Conservation (phyloP, 2,329 filamentous ascomycete genomes). For the Alternaria brassicicola region DNA sequence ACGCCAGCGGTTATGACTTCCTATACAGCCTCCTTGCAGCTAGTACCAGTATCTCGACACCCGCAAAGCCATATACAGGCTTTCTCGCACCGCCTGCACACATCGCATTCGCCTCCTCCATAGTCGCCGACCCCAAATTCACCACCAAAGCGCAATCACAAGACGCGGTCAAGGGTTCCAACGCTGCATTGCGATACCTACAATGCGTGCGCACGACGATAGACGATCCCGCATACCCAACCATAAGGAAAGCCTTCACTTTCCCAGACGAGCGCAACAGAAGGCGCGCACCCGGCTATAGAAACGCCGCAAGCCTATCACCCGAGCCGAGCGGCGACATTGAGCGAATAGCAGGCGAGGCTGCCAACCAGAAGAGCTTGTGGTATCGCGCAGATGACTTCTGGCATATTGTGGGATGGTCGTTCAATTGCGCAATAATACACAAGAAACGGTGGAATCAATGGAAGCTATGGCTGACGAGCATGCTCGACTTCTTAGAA, state of each 20-base stretch:
- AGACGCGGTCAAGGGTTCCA: constrained; percentile 67
- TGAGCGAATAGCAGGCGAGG: constrained; percentile 51
- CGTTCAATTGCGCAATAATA: constrained; percentile 82
- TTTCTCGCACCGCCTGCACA: constrained; percentile 73
- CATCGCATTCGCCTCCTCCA: constrained; percentile 76
- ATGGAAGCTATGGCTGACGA: constrained; percentile 81
- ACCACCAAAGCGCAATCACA: constrained; percentile 72
- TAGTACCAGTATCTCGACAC: constrained; percentile 41
- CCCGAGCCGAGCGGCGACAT: constrained; percentile 50
- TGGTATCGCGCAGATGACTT: constrained; percentile 84
- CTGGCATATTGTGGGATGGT: constrained; percentile 89
- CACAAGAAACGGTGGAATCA: constrained; percentile 77
- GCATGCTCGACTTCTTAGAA: constrained; percentile 79
- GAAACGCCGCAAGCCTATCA: constrained; percentile 32
- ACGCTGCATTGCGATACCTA: constrained; percentile 72
- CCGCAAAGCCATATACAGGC: constrained; percentile 53
- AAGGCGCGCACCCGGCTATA: constrained; percentile 26
- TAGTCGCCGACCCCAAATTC: constrained; percentile 80
- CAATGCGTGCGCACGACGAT: constrained; percentile 68
- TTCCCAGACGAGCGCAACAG: constrained; percentile 57
- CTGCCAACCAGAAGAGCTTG: constrained; percentile 68
- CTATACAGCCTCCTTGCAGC: constrained; percentile 43
- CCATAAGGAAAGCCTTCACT: constrained; percentile 72
- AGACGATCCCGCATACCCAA: constrained; percentile 70
- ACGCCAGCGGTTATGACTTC: constrained; percentile 43